A percentile compares a stretch with the other conserved stretches of the same genome.
Evolutionary conservation across 352 stramenopile genomes (phyloP).

Genomic region (Globisporangium spinosum): DNA sequence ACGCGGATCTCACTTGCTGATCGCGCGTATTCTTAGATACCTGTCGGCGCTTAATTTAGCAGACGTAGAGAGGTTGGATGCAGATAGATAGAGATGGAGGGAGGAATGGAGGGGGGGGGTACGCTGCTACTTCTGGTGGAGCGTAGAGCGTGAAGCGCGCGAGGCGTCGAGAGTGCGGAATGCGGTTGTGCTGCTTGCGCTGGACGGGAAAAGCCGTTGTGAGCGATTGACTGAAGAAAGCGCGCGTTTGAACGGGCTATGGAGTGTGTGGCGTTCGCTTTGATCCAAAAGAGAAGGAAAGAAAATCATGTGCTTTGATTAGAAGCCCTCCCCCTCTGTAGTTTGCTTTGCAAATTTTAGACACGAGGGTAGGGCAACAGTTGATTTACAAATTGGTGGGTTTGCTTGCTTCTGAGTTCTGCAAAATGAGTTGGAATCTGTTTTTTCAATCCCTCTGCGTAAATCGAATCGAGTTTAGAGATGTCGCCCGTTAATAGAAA

Average conservation of each 20-base stretch:
- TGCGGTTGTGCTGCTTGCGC: neutral
- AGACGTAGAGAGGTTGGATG: neutral
- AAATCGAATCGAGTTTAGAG: too few species aligned
- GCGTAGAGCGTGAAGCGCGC: neutral
- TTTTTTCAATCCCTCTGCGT: too few species aligned
- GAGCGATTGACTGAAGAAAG: neutral
- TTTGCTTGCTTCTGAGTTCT: too few species aligned
- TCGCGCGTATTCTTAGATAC: conserved; percentile 8
- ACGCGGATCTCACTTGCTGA: neutral
- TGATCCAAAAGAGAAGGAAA: neutral
- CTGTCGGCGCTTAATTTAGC: conserved; percentile 4
- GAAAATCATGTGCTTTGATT: neutral
- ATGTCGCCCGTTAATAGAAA: neutral
- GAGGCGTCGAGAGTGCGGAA: neutral
- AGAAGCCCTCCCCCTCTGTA: neutral
- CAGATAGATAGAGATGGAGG: neutral
- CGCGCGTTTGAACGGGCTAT: neutral
- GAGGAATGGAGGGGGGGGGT: neutral
- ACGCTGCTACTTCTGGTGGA: conserved; percentile 1
- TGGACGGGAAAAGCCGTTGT: conserved; percentile 9
- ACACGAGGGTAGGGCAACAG: too few species aligned
- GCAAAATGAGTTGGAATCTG: too few species aligned
- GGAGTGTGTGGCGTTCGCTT: neutral
- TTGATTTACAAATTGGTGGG: too few species aligned
- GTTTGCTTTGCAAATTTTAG: neutral